Evolutionary conservation across 257 asterid species (phyloP).

Genomic region (Scutellaria barbata): DNA sequence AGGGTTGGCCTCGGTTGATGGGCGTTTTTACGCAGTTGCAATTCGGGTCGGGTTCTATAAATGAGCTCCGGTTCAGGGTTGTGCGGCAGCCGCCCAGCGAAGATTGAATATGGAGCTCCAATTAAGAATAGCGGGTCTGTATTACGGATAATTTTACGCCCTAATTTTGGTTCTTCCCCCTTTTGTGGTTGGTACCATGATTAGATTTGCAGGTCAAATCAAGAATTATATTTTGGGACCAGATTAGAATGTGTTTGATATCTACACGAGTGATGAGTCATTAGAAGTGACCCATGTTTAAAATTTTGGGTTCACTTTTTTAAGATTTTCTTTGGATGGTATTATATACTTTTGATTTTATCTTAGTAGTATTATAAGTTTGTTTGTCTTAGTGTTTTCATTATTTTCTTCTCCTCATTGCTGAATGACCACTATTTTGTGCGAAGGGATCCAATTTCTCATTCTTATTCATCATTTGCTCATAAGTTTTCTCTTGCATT

Average conservation of each 20-base stretch:
- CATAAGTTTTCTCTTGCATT: too few relatives aligned
- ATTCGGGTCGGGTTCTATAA: constrained; percentile 29
- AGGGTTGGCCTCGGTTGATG: constrained; percentile 12
- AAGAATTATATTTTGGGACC: too few relatives aligned
- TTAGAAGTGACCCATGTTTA: too few relatives aligned
- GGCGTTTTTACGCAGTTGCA: constrained; percentile 25
- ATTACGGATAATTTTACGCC: constrained; percentile 28
- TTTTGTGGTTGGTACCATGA: neutral
- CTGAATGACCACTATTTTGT: too few relatives aligned
- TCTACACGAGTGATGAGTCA: neutral
- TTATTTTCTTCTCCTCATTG: too few relatives aligned
- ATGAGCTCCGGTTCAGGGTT: constrained; percentile 19
- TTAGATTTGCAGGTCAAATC: constrained; percentile 9
- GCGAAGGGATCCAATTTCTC: too few relatives aligned
- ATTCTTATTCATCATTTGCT: too few relatives aligned
- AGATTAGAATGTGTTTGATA: neutral
- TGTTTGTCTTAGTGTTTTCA: too few relatives aligned
- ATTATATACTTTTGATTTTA: too few relatives aligned
- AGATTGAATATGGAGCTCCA: constrained; percentile 13
- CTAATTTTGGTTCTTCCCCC: constrained; percentile 27
- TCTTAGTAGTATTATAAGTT: too few relatives aligned
- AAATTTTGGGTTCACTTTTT: too few relatives aligned
- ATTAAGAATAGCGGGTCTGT: neutral
- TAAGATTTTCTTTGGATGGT: too few relatives aligned
- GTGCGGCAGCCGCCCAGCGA: neutral